Conservation (phyloP, 352 stramenopile genomes). For the Phytopythium montanum region DNA sequence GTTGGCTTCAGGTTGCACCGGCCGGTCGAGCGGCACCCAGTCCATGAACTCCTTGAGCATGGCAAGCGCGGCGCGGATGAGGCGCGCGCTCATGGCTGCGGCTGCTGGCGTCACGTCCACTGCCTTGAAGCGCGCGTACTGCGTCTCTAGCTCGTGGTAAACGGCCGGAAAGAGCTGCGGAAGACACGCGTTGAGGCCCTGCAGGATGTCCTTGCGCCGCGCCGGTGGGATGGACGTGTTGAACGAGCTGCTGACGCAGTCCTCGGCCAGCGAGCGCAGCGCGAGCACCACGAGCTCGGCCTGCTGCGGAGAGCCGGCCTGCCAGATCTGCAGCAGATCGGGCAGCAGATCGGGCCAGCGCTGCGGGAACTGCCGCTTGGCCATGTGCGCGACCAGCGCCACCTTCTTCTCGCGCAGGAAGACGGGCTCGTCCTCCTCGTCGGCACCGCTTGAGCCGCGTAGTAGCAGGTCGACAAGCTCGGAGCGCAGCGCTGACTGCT, state of each 20-base stretch:
- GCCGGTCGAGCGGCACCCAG: constrained; percentile 71
- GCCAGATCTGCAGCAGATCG: constrained; percentile 63
- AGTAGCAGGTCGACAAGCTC: constrained; percentile 65
- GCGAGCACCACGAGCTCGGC: constrained; percentile 72
- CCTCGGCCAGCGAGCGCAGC: constrained; percentile 67
- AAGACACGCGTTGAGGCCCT: constrained; percentile 71
- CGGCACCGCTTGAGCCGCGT: background rate
- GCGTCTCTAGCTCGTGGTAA: constrained; percentile 72
- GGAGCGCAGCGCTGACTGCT: constrained; percentile 42
- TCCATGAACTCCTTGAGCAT: constrained; percentile 84
- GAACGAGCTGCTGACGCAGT: constrained; percentile 78
- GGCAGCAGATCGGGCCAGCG: constrained; percentile 67
- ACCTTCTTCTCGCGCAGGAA: constrained; percentile 83
- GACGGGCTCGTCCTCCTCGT: constrained; percentile 33
- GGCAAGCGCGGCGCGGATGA: constrained; percentile 58
- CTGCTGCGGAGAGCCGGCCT: constrained; percentile 31
- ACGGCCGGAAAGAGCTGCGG: constrained; percentile 63
- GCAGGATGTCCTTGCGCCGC: constrained; percentile 73
- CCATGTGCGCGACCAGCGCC: constrained; percentile 59
- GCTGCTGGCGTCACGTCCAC: constrained; percentile 11
- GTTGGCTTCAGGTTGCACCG: constrained; percentile 48
- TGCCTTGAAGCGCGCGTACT: constrained; percentile 52
- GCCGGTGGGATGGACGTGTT: constrained; percentile 74
- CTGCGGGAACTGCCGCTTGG: constrained; percentile 82
- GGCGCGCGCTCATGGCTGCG: constrained; percentile 28